These are phyloP conservation scores for Claviceps purpurea DNA, from an alignment of 2,329 filamentous ascomycete genomes.

Conservation along the genomic window DNA sequence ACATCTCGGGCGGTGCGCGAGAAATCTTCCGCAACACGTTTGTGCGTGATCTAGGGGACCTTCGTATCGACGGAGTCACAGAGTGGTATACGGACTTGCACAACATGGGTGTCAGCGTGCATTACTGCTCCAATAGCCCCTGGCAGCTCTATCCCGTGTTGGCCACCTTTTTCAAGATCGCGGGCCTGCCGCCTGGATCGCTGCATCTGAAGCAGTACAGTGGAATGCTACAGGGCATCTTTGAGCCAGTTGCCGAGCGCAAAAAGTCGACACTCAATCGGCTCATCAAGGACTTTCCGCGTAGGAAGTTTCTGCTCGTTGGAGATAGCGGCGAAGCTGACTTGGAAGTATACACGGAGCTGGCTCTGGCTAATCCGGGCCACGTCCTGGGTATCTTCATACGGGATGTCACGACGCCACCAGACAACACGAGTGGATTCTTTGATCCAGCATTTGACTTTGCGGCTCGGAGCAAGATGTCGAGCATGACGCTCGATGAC, in stretches of 20 bases:
- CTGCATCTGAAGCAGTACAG: slow-evolving; percentile 94
- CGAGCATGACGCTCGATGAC: slow-evolving; percentile 14
- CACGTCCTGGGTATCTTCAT: slow-evolving; percentile 84
- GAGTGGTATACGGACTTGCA: slow-evolving; percentile 79
- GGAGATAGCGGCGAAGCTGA: slow-evolving; percentile 96
- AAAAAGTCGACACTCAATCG: slow-evolving; percentile 81
- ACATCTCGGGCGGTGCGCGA: slow-evolving; percentile 71
- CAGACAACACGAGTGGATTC: slow-evolving; percentile 53
- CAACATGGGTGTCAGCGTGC: slow-evolving; percentile 70
- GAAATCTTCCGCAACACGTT: slow-evolving; percentile 97
- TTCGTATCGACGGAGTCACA: slow-evolving; percentile 73
- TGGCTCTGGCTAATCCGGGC: slow-evolving; percentile 72
- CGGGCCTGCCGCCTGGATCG: slow-evolving; percentile 72
- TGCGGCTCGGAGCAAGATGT: slow-evolving; percentile 11
- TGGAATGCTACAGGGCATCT: slow-evolving; percentile 95
- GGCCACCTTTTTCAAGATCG: slow-evolving; percentile 68
- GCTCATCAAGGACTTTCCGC: slow-evolving; percentile 79
- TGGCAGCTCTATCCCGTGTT: slow-evolving; percentile 95
- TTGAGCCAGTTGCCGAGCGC: slow-evolving; percentile 89
- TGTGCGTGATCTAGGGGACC: slow-evolving; percentile 66
- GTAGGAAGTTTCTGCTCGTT: slow-evolving; percentile 78
- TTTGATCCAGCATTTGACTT: slow-evolving; percentile 50
- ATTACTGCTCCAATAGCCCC: slow-evolving; percentile 98
- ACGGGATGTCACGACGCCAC: slow-evolving; percentile 78
- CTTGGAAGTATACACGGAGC: slow-evolving; percentile 89